Percentiles rank a stretch among this genome's conserved stretches.
These are phyloP conservation scores for Melastoma malabathricum DNA, from an alignment of 345 rosid genomes.

Conservation along the genomic window DNA sequence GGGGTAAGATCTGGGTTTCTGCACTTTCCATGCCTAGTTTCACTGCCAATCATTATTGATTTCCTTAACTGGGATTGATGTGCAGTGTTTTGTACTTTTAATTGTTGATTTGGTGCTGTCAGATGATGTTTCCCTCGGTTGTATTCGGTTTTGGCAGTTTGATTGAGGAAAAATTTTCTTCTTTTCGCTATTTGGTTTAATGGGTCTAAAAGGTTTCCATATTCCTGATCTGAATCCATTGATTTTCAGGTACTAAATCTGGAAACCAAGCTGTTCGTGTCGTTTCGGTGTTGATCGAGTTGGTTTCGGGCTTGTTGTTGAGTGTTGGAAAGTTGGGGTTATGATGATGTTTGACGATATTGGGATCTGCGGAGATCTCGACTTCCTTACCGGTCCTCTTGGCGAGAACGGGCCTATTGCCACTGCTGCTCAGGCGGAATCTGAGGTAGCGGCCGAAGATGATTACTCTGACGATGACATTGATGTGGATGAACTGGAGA, in stretches of 20 bases:
- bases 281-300: neutral
- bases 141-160: too few relatives aligned
- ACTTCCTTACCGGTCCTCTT: constrained; percentile 39
- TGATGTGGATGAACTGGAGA: constrained; percentile 69
- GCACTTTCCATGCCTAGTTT: too few relatives aligned
- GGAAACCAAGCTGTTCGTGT: neutral
- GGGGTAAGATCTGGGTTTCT: too few relatives aligned
- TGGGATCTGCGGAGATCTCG: constrained; percentile 71
- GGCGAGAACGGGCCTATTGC: constrained; percentile 20
- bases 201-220: neutral
- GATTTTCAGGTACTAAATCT: constrained; percentile 1
- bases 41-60: too few relatives aligned
- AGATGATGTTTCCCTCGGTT: too few relatives aligned
- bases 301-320: neutral
- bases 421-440: constrained; percentile 33
- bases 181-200: too few relatives aligned
- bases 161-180: too few relatives aligned
- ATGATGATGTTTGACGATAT: constrained; percentile 60
- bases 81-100: too few relatives aligned
- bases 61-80: too few relatives aligned
- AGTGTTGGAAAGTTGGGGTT: neutral
- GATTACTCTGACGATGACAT: constrained; percentile 60
- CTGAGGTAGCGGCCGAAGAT: constrained; percentile 33
- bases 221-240: too few relatives aligned
- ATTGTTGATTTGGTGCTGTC: too few relatives aligned